Conservation (phyloP, 2,329 filamentous ascomycete species). For the Sporothrix luriei region DNA sequence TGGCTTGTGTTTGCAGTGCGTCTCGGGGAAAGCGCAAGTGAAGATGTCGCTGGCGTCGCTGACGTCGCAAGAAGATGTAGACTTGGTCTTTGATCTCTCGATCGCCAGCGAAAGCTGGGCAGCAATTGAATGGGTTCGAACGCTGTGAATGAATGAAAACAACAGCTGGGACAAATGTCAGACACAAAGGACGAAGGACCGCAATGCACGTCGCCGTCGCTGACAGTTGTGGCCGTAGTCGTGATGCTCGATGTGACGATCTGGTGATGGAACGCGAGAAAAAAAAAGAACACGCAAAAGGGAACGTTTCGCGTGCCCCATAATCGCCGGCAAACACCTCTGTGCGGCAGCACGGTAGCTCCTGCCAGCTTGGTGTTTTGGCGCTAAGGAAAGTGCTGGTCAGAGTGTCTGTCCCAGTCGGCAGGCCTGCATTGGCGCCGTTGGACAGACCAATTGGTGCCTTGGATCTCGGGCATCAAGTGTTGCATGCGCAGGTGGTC, state of each 20-base stretch:
- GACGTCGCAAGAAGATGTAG: not conserved
- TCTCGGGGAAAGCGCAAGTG: not conserved
- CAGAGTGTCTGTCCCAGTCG: not conserved
- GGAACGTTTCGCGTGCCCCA: slow-evolving; percentile 21
- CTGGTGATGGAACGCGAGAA: slow-evolving; percentile 17
- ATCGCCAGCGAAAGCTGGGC: not conserved
- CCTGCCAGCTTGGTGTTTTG: not conserved
- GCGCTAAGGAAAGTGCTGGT: slow-evolving; percentile 28
- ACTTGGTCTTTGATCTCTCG: not conserved
- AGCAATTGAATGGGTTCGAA: not conserved
- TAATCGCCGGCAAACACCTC: not conserved
- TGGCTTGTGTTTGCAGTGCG: slow-evolving; percentile 16
- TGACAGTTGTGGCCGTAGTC: not conserved
- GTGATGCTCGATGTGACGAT: slow-evolving; percentile 12
- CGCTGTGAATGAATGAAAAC: not conserved
- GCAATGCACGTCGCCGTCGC: slow-evolving; percentile 5
- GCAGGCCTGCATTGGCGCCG: slow-evolving; percentile 14
- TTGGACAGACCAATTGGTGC: slow-evolving; percentile 21
- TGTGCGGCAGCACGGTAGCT: not conserved
- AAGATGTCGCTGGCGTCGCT: not conserved
- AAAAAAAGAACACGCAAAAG: slow-evolving; percentile 21
- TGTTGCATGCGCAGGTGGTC: not conserved
- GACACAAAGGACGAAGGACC: not conserved
- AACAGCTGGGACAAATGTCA: not conserved
- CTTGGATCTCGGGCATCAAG: slow-evolving; percentile 21